phyloP scores from a whole-genome alignment of 306 rosid species.

The Prinsepia uniflora region DNA sequence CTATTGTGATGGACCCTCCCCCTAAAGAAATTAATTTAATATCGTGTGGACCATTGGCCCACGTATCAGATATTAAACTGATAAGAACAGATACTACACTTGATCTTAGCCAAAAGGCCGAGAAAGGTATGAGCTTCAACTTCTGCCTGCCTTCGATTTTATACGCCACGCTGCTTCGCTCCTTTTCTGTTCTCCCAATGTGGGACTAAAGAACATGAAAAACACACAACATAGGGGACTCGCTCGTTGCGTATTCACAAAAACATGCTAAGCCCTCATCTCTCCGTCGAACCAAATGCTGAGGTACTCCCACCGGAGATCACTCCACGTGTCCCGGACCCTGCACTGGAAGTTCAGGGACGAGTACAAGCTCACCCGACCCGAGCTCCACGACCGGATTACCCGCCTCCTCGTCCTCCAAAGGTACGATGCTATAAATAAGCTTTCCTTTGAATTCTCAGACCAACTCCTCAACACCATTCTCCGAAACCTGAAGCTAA shows the following conservation, averaged over 20 bases:
- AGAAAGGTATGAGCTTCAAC: fast-evolving
- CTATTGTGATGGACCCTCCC: fast-evolving
- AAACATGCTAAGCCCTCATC: not conserved
- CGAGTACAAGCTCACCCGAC: constrained; percentile 44
- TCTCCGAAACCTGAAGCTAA: constrained; percentile 59
- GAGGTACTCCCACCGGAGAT: constrained; percentile 24
- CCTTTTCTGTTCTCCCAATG: not conserved
- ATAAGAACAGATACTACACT: not conserved
- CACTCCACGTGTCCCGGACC: constrained; percentile 37
- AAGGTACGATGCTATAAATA: constrained; percentile 48
- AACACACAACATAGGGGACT: not conserved
- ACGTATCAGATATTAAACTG: not conserved
- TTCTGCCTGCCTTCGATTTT: fast-evolving
- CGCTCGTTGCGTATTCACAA: not conserved
- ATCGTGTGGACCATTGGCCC: fast-evolving
- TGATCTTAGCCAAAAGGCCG: not conserved
- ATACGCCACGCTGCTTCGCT: not conserved
- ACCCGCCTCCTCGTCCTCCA: constrained; percentile 62
- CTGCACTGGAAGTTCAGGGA: constrained; percentile 64
- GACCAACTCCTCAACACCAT: constrained; percentile 63
- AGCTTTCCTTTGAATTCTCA: constrained; percentile 49
- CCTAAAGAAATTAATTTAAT: not conserved
- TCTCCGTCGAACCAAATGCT: constrained; percentile 17
- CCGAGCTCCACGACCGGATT: constrained; percentile 52
- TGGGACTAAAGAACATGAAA: not conserved